A percentile compares a stretch with the other conserved stretches of the same genome.
Conservation (phyloP, 148 eudicot species). For the Vaccinium darrowii region DNA sequence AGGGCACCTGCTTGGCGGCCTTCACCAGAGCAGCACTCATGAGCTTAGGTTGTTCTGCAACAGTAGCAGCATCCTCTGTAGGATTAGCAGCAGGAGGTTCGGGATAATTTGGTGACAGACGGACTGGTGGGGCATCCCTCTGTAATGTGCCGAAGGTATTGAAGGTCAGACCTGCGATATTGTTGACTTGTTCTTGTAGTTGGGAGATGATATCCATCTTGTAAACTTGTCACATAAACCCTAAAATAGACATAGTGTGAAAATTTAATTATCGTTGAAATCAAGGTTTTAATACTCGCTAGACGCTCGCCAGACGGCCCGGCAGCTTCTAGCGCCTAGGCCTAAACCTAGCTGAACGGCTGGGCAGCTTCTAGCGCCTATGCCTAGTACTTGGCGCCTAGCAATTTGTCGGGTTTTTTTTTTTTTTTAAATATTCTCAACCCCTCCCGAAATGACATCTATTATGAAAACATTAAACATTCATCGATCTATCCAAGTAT, state of each 20-base stretch:
- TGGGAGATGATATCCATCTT: conserved; percentile 90
- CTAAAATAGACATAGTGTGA: not conserved
- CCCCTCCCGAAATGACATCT: too few relatives aligned
- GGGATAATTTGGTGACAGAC: conserved; percentile 88
- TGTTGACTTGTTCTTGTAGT: conserved; percentile 83
- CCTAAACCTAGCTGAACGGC: too few relatives aligned
- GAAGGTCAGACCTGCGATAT: conserved; percentile 69
- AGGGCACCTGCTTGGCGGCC: conserved; percentile 84
- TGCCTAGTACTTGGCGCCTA: too few relatives aligned
- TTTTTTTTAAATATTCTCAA: too few relatives aligned
- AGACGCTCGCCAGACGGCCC: too few relatives aligned
- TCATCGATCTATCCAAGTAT: too few relatives aligned
- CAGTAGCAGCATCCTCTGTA: conserved; percentile 43
- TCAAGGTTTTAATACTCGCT: too few relatives aligned
- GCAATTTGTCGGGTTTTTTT: too few relatives aligned
- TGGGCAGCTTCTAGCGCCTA: too few relatives aligned
- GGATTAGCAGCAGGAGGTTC: conserved; percentile 62
- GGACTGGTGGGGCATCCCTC: conserved; percentile 87
- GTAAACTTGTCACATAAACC: not conserved
- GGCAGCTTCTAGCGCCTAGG: too few relatives aligned
- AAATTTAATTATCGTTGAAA: not conserved
- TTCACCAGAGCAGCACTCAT: conserved; percentile 79
- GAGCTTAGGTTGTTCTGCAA: conserved; percentile 64
- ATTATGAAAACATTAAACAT: too few relatives aligned
- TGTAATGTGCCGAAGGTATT: conserved; percentile 89